These are phyloP conservation scores for Aspergillus intermedius DNA, from an alignment of 2,329 filamentous ascomycete species.

Conservation along the genomic window DNA sequence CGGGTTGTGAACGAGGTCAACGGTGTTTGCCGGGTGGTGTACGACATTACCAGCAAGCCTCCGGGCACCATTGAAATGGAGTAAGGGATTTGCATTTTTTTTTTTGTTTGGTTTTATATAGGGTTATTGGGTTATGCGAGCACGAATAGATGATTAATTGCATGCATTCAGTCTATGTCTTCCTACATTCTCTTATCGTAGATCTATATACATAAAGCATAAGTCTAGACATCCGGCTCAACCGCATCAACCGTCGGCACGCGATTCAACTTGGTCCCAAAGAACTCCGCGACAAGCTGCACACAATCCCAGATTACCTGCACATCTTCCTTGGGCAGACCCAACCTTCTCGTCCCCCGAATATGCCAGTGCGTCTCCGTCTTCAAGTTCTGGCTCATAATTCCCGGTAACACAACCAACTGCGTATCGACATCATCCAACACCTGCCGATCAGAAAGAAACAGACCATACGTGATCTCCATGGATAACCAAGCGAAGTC, in stretches of 20 bases:
- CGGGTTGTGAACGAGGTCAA: constrained; percentile 71
- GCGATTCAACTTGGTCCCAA: constrained; percentile 21
- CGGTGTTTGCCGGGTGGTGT: constrained; percentile 38
- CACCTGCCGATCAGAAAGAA: constrained; percentile 39
- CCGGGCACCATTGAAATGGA: constrained; percentile 71
- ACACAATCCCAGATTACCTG: constrained; percentile 30
- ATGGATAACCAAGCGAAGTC: constrained; percentile 67
- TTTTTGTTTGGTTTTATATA: not conserved
- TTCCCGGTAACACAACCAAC: constrained; percentile 37
- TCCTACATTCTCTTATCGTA: not conserved
- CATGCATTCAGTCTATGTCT: not conserved
- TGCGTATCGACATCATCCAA: constrained; percentile 40
- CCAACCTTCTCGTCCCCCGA: constrained; percentile 37
- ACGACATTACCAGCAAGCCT: constrained; percentile 56
- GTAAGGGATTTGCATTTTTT: constrained; percentile 35
- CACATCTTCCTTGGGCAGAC: constrained; percentile 34
- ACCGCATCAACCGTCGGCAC: constrained; percentile 27
- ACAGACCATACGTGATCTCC: constrained; percentile 61
- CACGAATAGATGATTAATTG: not conserved
- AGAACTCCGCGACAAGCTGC: constrained; percentile 23
- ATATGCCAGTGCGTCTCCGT: constrained; percentile 42
- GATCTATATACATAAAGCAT: not conserved
- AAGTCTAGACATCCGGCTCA: constrained; percentile 22
- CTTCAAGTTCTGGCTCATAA: constrained; percentile 41
- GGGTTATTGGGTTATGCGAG: not conserved